Conservation (phyloP, 257 asterid species). For the Asclepias syriaca region DNA sequence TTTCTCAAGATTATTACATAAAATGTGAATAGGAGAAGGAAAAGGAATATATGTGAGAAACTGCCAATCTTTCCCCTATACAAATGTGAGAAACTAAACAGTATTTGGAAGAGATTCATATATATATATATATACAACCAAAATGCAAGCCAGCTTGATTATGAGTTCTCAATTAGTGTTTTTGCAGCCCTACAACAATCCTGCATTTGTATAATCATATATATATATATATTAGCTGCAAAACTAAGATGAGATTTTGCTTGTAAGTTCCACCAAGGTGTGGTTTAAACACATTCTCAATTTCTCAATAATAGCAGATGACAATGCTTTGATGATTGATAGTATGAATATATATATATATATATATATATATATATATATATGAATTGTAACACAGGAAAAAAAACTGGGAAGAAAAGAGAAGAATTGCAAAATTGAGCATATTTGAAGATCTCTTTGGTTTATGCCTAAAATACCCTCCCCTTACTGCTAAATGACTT, state of each 20-base stretch:
- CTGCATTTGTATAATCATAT: not conserved
- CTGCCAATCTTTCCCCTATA: no score
- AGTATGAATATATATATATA: no score
- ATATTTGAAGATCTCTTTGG: conserved; percentile 1
- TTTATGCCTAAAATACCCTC: not conserved
- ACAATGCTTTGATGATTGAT: not conserved
- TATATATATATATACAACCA: no score
- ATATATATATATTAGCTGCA: not conserved
- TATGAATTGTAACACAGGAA: no score
- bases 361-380: no score
- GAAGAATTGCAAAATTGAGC: not conserved
- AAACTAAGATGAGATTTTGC: not conserved
- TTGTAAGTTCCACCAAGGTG: not conserved
- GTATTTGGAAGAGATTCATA: no score
- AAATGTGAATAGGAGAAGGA: no score
- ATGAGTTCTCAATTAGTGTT: conserved; percentile 29
- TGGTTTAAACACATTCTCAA: not conserved
- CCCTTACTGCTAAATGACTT: not conserved
- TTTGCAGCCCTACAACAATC: conserved; percentile 1
- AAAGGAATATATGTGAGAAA: no score
- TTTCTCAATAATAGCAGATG: not conserved
- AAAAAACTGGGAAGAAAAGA: not conserved
- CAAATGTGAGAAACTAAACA: no score
- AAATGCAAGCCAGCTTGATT: no score
- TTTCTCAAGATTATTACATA: no score